Conservation (phyloP, 176 grass and related monocot species). For the Oryza nivara region DNA sequence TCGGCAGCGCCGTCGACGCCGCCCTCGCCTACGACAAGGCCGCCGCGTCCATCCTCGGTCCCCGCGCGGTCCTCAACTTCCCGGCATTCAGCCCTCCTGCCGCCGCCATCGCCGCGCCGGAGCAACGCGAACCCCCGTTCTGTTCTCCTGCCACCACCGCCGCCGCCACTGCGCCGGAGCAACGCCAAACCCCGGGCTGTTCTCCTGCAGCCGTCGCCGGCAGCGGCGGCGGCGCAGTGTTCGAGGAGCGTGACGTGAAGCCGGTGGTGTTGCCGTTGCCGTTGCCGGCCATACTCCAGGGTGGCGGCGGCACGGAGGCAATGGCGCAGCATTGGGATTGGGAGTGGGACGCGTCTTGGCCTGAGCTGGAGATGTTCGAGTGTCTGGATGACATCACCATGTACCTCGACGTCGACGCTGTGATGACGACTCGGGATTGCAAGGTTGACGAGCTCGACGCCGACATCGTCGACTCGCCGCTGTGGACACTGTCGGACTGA, state of each 20-base stretch:
- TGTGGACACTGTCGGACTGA: constrained; percentile 35
- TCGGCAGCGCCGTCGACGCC: constrained; percentile 51
- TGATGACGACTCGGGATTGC: constrained; percentile 6
- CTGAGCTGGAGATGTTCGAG: not conserved
- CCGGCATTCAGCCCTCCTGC: not conserved
- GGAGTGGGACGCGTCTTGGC: constrained; percentile 22
- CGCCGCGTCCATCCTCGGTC: constrained; percentile 41
- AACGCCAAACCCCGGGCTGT: not conserved
- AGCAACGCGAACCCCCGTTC: not conserved
- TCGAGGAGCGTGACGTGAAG: constrained; percentile 34
- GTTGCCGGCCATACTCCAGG: not conserved
- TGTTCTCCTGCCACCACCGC: not conserved
- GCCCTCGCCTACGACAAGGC: constrained; percentile 69
- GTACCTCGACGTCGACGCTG: constrained; percentile 44
- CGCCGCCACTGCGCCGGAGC: not conserved
- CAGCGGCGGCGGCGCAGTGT: not conserved
- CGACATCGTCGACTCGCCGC: constrained; percentile 22
- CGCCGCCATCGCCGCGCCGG: not conserved
- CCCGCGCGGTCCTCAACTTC: not conserved
- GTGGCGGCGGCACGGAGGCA: not conserved
- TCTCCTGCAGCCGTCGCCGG: not conserved
- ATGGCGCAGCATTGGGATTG: not conserved
- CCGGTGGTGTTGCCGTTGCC: not conserved
- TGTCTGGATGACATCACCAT: constrained; percentile 46
- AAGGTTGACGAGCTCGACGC: constrained; percentile 7